Evolutionary conservation across 1,284 basidiomycete species (phyloP), one percentile per base, ranked within the genome.

Genomic region (Trametes polyzona): DNA sequence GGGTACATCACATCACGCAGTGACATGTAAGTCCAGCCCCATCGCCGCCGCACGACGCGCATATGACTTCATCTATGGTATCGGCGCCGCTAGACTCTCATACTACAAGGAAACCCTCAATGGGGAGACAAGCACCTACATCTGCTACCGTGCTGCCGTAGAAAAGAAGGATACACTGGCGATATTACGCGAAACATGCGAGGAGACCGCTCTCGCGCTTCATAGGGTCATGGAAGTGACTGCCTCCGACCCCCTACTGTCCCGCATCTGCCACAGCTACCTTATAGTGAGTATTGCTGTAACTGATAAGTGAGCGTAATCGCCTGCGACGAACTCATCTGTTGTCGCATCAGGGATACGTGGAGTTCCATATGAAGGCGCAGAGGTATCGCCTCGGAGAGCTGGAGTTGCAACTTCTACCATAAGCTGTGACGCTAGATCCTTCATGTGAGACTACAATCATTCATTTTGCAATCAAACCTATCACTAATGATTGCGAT

Each of bases 51-150:
- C n/a, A n/a, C n/a, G n/a, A n/a, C n/a, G n/a, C n/a, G n/a, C n/a
- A n/a, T n/a, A n/a, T n/a, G n/a, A n/a, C n/a, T n/a, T 23, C 4
- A 12, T 8, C 10, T 14, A 16, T 24, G 17, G 3, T 35, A 17
- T 40, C 2, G 4, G 5, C 11, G 14, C 3, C 3, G 4, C 12
- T 24, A 49, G 53, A 4, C 46, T 55, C 1, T 55, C 53, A 7
- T 55, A 49, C 41, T 55, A 55, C 39, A 55, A 55, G 33, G 53
- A 55, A 27, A 27, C n/a, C 3, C 6, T 49, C 19, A 11, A 19
- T 9, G 47, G 47, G 19, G 53, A 55, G 7, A 55, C 37, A 21
- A 24, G 37, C 32, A 37, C 29, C 47, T 49, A 55, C 17, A 17
- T 55, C 12, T 23, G 30, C 32, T 14, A 43, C 12, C 32, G 53